Conservation (phyloP, 2,329 filamentous ascomycete genomes). For the Pseudocercospora musae region DNA sequence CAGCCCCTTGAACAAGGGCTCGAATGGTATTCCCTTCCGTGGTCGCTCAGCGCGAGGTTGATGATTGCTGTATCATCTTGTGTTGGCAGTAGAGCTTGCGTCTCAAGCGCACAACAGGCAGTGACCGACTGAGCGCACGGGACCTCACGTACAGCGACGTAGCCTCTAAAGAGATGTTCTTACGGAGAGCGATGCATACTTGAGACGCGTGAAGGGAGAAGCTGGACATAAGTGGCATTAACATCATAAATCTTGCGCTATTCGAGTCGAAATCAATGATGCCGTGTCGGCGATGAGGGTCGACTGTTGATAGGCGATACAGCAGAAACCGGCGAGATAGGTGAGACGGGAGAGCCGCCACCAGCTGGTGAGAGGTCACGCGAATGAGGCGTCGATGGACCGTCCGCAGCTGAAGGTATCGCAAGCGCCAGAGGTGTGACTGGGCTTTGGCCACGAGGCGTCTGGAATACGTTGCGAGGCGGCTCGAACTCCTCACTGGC, state of each 20-base stretch:
- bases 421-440: slow-evolving; percentile 7
- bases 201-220: too few relatives aligned
- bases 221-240: neutral
- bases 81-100: neutral
- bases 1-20: too few relatives aligned
- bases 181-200: too few relatives aligned
- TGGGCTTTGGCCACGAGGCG: slow-evolving; percentile 7
- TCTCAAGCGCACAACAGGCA: neutral
- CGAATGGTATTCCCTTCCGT: too few relatives aligned
- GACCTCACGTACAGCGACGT: too few relatives aligned
- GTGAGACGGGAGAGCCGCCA: slow-evolving; percentile 17
- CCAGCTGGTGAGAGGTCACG: slow-evolving; percentile 11
- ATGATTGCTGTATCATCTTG: neutral
- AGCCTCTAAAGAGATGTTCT: too few relatives aligned
- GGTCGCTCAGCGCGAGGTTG: too few relatives aligned
- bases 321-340: slow-evolving; percentile 16
- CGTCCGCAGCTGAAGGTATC: slow-evolving; percentile 9
- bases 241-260: neutral
- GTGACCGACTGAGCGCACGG: too few relatives aligned
- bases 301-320: slow-evolving; percentile 12
- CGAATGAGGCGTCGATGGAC: slow-evolving; percentile 6
- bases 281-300: slow-evolving; percentile 6
- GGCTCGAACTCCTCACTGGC: neutral
- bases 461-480: slow-evolving; percentile 5
- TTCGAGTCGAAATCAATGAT: neutral